Evolutionary conservation across 805 yeast genomes (phyloP).

Genomic region (Zygoascus tannicola): DNA sequence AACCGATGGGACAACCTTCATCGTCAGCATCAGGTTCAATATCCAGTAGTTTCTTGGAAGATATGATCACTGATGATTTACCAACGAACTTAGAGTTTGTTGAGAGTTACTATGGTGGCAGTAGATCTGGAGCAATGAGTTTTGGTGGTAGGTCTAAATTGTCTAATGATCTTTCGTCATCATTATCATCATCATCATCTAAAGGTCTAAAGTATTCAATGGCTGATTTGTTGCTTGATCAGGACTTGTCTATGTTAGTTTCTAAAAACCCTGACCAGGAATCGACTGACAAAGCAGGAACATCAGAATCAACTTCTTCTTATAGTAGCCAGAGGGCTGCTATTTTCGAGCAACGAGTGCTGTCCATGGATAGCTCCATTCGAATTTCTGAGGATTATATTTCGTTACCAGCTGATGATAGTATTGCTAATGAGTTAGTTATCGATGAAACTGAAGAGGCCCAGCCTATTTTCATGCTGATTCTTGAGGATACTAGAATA

Average conservation of each 20-base stretch:
- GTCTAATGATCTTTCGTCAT: neutral
- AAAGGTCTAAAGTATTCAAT: constrained; percentile 12
- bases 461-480: constrained; percentile 1
- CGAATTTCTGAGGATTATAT: constrained; percentile 22
- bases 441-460: neutral
- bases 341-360: constrained; percentile 16
- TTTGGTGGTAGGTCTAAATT: neutral
- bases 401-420: constrained; percentile 7
- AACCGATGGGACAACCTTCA: constrained; percentile 28
- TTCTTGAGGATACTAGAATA: constrained; percentile 8
- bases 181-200: constrained; percentile 12
- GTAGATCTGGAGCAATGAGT: constrained; percentile 10
- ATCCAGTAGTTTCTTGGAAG: constrained; percentile 16
- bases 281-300: neutral
- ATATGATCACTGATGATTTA: constrained; percentile 18
- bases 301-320: neutral
- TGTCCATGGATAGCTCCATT: constrained; percentile 3
- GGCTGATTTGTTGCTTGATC: constrained; percentile 25
- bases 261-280: neutral
- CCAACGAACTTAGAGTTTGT: constrained; percentile 23
- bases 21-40: constrained; percentile 24
- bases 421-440: neutral
- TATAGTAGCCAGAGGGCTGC: constrained; percentile 7
- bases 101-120: constrained; percentile 27
- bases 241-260: constrained; percentile 18